These are phyloP conservation scores for Alternaria metachromatica DNA, from an alignment of 2,329 filamentous ascomycete genomes.

Conservation along the genomic window DNA sequence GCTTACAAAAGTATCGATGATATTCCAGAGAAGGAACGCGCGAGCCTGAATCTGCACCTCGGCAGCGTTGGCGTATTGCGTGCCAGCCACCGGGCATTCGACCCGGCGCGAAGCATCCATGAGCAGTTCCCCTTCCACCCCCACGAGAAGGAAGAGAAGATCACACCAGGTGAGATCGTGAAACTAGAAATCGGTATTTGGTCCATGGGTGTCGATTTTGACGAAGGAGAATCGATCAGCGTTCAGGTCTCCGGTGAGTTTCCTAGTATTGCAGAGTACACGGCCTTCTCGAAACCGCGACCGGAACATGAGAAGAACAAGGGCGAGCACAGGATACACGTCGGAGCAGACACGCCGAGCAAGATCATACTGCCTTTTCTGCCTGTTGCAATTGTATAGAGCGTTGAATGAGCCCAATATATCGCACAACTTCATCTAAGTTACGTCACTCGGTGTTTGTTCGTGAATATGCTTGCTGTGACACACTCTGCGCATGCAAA, in stretches of 20 bases:
- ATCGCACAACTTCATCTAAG: neutral
- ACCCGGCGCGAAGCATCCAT: constrained; percentile 26
- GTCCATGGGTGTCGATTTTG: constrained; percentile 56
- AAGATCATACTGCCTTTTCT: constrained; percentile 50
- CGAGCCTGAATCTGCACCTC: constrained; percentile 51
- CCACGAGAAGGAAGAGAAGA: constrained; percentile 51
- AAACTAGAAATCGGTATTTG: constrained; percentile 58
- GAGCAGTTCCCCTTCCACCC: constrained; percentile 46
- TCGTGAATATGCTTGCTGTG: neutral
- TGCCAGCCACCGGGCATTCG: constrained; percentile 53
- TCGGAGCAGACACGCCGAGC: constrained; percentile 48
- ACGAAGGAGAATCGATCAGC: constrained; percentile 48
- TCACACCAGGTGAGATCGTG: constrained; percentile 52
- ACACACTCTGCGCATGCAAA: neutral
- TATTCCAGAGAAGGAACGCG: constrained; percentile 59
- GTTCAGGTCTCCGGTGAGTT: constrained; percentile 24
- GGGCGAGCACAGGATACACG: constrained; percentile 50
- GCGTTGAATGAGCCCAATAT: neutral
- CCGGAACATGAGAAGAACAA: constrained; percentile 53
- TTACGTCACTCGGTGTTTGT: neutral
- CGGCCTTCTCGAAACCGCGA: constrained; percentile 42
- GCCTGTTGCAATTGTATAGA: constrained; percentile 7
- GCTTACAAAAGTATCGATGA: constrained; percentile 56
- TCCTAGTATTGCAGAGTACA: constrained; percentile 50
- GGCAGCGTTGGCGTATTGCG: constrained; percentile 55